Evolutionary conservation across 768 basidiomycete species (phyloP), one percentile per base, ranked within the genome.

Genomic region (Sarcomyxa edulis): DNA sequence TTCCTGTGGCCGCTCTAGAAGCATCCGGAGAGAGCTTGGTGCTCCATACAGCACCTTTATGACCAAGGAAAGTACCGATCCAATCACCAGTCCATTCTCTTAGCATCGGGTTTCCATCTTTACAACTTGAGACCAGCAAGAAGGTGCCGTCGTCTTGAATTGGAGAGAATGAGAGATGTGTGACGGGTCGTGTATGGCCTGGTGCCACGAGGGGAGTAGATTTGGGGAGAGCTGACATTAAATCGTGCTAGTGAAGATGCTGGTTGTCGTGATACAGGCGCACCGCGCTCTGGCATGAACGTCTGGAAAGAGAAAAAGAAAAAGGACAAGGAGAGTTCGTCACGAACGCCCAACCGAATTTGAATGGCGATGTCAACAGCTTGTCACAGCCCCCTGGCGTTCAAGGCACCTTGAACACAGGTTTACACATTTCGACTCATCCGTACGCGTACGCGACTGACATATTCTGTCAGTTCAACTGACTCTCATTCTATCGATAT

Each of bases 21-120:
- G 82, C 78, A 61, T 97, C 94, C 15, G 72, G 64, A 19, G 86
- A 90, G 44, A 99, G 77, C 63, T 96, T 95, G 35, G 88, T 87
- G 48, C 87, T 82, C 95, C 95, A 99, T 3, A 99, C 95, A 6
- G 95, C 95, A 50, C 95, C 96, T 59, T 90, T 88, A 65, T 88
- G 85, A 16, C 86, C 85, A 28, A 89, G 70, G 59, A 88, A 90
- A 12, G 86, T 89, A 25, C 96, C 96, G 56, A 96, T 88, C 96
- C 96, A 99, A 62, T 99, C 96, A 23, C 95, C 95, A 39, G 90
- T 88, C 94, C 94, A 95, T 54, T 92, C 86, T 55, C 92, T 79
- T 49, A 96, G 68, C 90, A 95, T 94, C 31, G 92, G 94, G 52
- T 92, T 97, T 23, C 96, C 96, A 72, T 98, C 96, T 65, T 98